A percentile compares a stretch with the other conserved stretches of the same genome.
Evolutionary conservation across 495 filamentous ascomycete genomes (phyloP).

Genomic region (Penicillium mononematosum): DNA sequence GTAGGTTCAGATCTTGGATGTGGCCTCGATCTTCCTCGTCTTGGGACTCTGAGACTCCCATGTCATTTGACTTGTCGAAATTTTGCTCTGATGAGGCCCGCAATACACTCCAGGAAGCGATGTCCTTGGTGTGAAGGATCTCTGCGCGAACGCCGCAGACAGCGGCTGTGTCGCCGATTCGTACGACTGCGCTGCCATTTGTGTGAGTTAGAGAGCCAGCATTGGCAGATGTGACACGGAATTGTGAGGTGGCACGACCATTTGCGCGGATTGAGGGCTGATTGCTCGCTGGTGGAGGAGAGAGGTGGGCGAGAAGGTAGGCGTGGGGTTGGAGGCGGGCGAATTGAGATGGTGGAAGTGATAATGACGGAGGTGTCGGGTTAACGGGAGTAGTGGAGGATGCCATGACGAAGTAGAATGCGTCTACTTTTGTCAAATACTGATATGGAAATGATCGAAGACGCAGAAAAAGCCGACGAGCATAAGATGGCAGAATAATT

Average conservation of each 20-base stretch:
- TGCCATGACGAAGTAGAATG: constrained; percentile 19
- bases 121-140: constrained; percentile 67
- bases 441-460: constrained; percentile 18
- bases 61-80: constrained; percentile 26
- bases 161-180: constrained; percentile 83
- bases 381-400: constrained; percentile 23
- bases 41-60: constrained; percentile 16
- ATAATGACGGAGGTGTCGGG: constrained; percentile 48
- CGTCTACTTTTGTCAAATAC: not conserved
- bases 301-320: constrained; percentile 85
- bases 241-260: constrained; percentile 66
- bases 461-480: constrained; percentile 31
- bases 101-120: constrained; percentile 60
- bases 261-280: constrained; percentile 69
- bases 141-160: constrained; percentile 90
- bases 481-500: constrained; percentile 34
- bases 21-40: constrained; percentile 53
- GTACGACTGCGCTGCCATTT: constrained; percentile 83
- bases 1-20: constrained; percentile 60
- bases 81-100: constrained; percentile 24
- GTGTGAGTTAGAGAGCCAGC: constrained; percentile 80
- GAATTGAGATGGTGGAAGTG: constrained; percentile 78
- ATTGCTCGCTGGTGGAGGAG: constrained; percentile 52
- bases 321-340: constrained; percentile 85
- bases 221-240: constrained; percentile 69